Base-by-base conservation (phyloP, 148 eudicot species). In the Arbutus unedo region DNA sequence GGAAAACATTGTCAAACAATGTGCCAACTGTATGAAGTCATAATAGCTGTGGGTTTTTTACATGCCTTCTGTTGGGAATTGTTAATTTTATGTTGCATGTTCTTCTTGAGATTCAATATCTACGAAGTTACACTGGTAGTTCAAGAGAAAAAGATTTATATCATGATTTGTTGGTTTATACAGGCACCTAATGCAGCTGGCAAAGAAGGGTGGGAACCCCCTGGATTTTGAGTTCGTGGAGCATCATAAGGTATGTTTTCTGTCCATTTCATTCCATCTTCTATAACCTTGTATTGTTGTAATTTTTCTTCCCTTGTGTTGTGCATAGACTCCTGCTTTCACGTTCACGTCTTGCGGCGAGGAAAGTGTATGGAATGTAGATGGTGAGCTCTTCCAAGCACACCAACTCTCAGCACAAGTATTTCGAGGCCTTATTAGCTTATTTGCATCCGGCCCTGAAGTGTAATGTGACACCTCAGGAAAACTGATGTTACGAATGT, bases 321-420 rank as follows among this genome's bases (percentile, higher is more conserved):
- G 6, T 77, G 59, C 51, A 7, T 86, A 97, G 99, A 97, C 98
- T 43, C 83, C 85, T 23, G 93, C 98, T 54, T 97, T 97, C 87
- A 85, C 95, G 16, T 97, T 97, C 88, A 94, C 92, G 6, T 97
- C 99, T 64, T 81, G 79, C 2, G 98, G 99, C 18, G 87, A 88
- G 74, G 93, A 94, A 85, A 89, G 98, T 56, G 89, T 90, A 16
- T 97, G 99, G 99, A 97, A 97, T 74, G 86, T 97, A 83, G 99
- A 97, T 49, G 99, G 99, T 3, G 99, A 97, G 87, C 70, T 94
- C 79, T 89, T 97, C 78, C 87, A 66, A 80, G 99, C 98, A 25
- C 96, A 97, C 79, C 88, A 94, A 85, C 89, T 97, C 60, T 97
- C 99, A 3, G 99, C 93, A 50, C 99, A 94, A 91, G 99, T 97